Evolutionary conservation across 805 yeast genomes (phyloP), one percentile per base, ranked within the genome.

Genomic region (Saturnispora gosingensis): DNA sequence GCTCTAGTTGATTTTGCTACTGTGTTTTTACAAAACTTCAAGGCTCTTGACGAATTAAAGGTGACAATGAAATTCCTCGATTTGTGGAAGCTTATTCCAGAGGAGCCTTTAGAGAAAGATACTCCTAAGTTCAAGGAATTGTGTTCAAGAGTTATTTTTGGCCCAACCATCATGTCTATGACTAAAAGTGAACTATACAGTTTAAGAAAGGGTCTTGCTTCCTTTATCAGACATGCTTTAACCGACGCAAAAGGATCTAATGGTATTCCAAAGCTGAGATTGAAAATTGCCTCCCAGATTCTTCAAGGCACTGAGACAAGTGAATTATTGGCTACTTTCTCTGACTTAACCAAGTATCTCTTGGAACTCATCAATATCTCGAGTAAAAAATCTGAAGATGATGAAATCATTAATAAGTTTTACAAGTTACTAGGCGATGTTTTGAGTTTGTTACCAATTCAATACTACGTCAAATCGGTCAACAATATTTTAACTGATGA

Each of bases 391-490:
- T 34, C 46, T n/a, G 68, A 62, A 44, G 66, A 62, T 32, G 65
- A 65, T 15, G 71, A 67, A 35, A 67, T 74, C 24, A 67, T 73
- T 18, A 65, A 61, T 43, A 71, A 70, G 34, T 67, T 83, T 49
- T 80, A 80, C 62, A 73, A 72, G 27, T 67, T 87, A 48, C 72
- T 91, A 56, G 78, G 81, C 34, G 78, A 78, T 57, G 69, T 83
- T 56, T 69, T 91, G 53, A 80, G 81, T 53, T 71, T 88, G 55
- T 71, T 91, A 49, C 97, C 98, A 30, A 77, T 89, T 56, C 75
- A 75, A 55, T 77, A 80, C 57, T 90, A 87, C 64, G 83, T 84
- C 28, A 71, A 74, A 16, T 79, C 95, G 1, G 75, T 85, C 24
- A 69, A 67, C 20, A 65, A 72, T 0, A 70, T 78, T 56, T 61